Evolutionary conservation across 495 filamentous ascomycete genomes (phyloP).

Genomic region (Trichoderma virens): DNA sequence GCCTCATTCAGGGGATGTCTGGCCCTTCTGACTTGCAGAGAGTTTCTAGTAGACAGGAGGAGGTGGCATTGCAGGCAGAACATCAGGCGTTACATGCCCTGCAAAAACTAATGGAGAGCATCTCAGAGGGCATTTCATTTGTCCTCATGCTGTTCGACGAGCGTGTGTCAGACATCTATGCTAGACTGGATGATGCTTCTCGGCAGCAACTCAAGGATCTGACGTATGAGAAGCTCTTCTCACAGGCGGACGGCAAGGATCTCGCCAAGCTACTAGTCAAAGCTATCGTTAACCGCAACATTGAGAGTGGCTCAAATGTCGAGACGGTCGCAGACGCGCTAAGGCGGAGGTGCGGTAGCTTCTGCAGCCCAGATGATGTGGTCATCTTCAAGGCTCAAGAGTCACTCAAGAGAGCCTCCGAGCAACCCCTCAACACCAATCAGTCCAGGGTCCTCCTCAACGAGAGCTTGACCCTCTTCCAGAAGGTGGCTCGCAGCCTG

Average conservation of each 20-base stretch:
- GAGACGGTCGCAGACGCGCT: conserved; percentile 94
- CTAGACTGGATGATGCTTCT: conserved; percentile 61
- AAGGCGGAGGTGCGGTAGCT: conserved; percentile 82
- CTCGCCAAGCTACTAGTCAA: conserved; percentile 96
- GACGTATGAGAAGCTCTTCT: conserved; percentile 82
- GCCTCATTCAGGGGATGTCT: conserved; percentile 83
- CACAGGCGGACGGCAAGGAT: conserved; percentile 66
- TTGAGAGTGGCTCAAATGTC: conserved; percentile 89
- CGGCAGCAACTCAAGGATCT: conserved; percentile 62
- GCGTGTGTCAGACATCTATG: conserved; percentile 77
- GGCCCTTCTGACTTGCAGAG: conserved; percentile 73
- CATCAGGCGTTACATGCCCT: conserved; percentile 86
- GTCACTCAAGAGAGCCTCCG: conserved; percentile 75
- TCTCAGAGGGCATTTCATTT: conserved; percentile 94
- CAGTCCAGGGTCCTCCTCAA: conserved; percentile 73
- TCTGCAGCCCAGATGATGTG: conserved; percentile 94
- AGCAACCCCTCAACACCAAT: conserved; percentile 66
- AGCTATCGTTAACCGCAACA: conserved; percentile 95
- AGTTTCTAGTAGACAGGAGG: conserved; percentile 71
- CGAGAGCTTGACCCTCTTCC: conserved; percentile 81
- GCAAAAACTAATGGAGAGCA: conserved; percentile 68
- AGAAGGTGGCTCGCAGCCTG: conserved; percentile 74
- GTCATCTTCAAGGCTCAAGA: conserved; percentile 98
- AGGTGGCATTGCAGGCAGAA: conserved; percentile 82
- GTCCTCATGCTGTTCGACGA: conserved; percentile 90